These are phyloP conservation scores for Tricharina praecox DNA, from an alignment of 495 filamentous ascomycete species.

Conservation along the genomic window DNA sequence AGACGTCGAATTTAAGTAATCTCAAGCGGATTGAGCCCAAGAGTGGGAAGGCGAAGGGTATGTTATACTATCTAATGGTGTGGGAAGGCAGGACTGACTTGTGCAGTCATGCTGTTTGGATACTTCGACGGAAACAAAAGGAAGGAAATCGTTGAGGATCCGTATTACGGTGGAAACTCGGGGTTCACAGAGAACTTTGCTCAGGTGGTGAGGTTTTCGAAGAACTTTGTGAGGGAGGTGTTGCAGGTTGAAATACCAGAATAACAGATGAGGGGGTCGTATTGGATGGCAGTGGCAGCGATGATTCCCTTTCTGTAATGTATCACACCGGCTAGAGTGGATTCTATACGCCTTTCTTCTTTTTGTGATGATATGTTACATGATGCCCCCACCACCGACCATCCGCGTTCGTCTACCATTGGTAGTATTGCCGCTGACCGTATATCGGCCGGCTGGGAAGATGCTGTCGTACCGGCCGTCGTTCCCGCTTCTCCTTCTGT, in stretches of 20 bases:
- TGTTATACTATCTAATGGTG: no score
- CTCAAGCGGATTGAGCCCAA: conserved; percentile 42
- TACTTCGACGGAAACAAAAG: conserved; percentile 51
- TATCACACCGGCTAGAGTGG: no score
- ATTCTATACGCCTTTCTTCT: not conserved
- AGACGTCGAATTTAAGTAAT: conserved; percentile 54
- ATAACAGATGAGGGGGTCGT: no score
- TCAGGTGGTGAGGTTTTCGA: conserved; percentile 64
- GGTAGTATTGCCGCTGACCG: conserved; percentile 71
- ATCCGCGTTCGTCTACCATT: conserved; percentile 50
- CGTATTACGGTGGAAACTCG: conserved; percentile 72
- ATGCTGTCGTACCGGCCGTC: conserved; percentile 63
- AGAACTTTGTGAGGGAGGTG: conserved; percentile 44
- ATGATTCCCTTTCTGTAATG: no score
- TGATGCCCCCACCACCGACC: not conserved
- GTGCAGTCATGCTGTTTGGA: conserved; percentile 59
- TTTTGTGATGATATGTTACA: not conserved
- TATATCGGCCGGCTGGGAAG: conserved; percentile 63
- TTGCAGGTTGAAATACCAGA: conserved; percentile 13
- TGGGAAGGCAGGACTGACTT: no score
- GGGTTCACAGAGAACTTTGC: conserved; percentile 78
- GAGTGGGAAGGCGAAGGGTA: conserved; percentile 31
- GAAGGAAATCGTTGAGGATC: conserved; percentile 67
- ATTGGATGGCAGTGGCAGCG: no score
- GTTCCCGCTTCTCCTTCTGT: conserved; percentile 49